A percentile compares a stretch with the other conserved stretches of the same genome.
Evolutionary conservation across 208 protist genomes (phyloP).

Genomic region (Leishmania braziliensis): DNA sequence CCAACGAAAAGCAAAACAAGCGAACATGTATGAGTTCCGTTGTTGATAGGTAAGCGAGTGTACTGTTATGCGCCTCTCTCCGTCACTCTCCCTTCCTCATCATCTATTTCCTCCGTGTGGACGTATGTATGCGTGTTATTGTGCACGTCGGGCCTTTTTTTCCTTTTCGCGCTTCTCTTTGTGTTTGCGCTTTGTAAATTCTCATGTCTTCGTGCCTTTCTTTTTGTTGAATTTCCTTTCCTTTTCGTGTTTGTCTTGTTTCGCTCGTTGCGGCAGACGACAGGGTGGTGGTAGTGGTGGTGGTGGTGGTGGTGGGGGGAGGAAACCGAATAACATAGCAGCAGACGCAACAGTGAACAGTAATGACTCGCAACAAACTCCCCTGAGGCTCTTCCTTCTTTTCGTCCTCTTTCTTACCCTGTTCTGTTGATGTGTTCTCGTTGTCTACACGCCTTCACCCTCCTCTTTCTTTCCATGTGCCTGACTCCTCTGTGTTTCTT

Average conservation of each 20-base stretch:
- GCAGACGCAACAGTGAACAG: neutral
- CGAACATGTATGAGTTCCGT: neutral
- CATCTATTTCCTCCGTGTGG: neutral
- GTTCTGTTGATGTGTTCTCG: neutral
- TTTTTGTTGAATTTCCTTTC: neutral
- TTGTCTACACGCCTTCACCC: neutral
- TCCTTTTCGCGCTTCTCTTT: neutral
- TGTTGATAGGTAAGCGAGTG: neutral
- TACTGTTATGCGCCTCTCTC: neutral
- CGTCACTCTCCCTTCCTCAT: neutral
- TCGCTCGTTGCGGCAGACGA: neutral
- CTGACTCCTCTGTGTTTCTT: conserved; percentile 1
- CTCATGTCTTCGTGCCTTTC: neutral
- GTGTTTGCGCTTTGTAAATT: neutral
- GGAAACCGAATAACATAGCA: neutral
- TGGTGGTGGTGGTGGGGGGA: neutral
- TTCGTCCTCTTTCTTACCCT: neutral
- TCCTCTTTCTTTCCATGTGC: neutral
- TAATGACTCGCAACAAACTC: neutral
- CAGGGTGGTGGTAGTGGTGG: too few relatives aligned
- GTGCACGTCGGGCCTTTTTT: neutral
- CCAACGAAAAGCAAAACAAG: neutral
- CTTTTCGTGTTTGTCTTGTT: neutral
- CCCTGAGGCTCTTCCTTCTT: neutral
- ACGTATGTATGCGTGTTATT: neutral